phyloP scores from a whole-genome alignment of 257 asterid genomes.

The Ligustrum vulgare region DNA sequence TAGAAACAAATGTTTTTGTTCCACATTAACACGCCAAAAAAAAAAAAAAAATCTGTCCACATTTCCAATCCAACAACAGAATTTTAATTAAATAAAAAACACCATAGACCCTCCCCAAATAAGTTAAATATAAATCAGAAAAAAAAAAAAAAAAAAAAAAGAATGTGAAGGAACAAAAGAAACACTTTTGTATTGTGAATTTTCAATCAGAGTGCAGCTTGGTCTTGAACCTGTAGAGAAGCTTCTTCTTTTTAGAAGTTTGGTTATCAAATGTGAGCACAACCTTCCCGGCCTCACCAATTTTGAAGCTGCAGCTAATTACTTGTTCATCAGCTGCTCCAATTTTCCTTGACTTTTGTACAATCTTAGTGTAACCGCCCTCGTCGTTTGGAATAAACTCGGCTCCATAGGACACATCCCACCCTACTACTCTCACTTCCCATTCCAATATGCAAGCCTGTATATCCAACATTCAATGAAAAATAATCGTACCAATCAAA shows the following conservation, averaged over 20 bases:
- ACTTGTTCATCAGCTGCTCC: constrained; percentile 61
- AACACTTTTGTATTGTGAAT: constrained; percentile 2
- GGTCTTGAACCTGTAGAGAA: constrained; percentile 84
- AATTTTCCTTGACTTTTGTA: constrained; percentile 72
- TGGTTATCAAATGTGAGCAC: constrained; percentile 86
- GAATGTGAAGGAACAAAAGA: constrained; percentile 48
- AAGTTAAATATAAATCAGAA: constrained; percentile 37
- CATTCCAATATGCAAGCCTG: constrained; percentile 70
- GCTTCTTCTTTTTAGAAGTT: constrained; percentile 88
- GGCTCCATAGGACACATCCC: constrained; percentile 84
- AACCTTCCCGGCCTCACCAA: constrained; percentile 68
- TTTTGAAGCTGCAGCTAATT: constrained; percentile 65
- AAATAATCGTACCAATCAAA: neutral
- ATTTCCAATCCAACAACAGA: constrained; percentile 33
- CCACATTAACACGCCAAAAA: neutral
- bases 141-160: constrained; percentile 26
- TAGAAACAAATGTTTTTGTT: constrained; percentile 10
- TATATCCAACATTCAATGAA: constrained; percentile 9
- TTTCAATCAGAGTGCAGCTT: constrained; percentile 55
- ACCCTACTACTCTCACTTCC: constrained; percentile 88
- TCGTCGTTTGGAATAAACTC: constrained; percentile 78
- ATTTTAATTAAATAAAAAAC: constrained; percentile 31
- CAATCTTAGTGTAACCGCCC: constrained; percentile 83
- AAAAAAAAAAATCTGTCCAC: constrained; percentile 28
- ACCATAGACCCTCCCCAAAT: constrained; percentile 38